Evolutionary conservation across 2,329 filamentous ascomycete genomes (phyloP).

Genomic region (Sporothrix mexicana): DNA sequence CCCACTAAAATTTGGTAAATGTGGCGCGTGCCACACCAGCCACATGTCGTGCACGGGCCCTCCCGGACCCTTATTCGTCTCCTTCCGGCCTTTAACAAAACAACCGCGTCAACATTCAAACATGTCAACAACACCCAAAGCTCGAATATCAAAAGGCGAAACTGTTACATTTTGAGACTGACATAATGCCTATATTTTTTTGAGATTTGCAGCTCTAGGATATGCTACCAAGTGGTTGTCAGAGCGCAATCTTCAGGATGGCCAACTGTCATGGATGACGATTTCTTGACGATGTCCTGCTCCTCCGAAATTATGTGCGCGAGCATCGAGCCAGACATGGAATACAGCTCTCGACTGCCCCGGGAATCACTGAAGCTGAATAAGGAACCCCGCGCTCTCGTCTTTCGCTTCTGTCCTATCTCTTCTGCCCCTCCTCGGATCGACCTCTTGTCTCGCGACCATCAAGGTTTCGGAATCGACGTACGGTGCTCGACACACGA

Average conservation of each 20-base stretch:
- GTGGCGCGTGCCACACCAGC: constrained; percentile 27
- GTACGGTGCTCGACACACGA: not conserved
- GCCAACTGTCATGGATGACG: not conserved
- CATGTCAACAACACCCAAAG: not conserved
- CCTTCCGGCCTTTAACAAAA: too few relatives aligned
- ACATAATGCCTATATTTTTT: too few relatives aligned
- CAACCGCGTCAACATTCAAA: not conserved
- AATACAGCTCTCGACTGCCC: not conserved
- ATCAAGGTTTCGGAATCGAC: constrained; percentile 22
- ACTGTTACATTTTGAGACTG: too few relatives aligned
- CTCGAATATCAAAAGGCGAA: not conserved
- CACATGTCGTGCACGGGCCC: constrained; percentile 8
- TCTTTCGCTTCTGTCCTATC: not conserved
- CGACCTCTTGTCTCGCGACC: not conserved
- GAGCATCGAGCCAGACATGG: not conserved
- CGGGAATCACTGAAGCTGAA: not conserved
- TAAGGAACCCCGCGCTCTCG: not conserved
- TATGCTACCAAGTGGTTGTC: too few relatives aligned
- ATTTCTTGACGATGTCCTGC: not conserved
- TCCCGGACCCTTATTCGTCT: not conserved
- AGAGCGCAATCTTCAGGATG: not conserved
- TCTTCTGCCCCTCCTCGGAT: not conserved
- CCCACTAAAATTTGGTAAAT: not conserved
- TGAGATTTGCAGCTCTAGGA: too few relatives aligned
- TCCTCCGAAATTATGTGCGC: not conserved